Percentiles rank a stretch among this genome's conserved stretches.
phyloP scores from a whole-genome alignment of 805 yeast species.

The Suhomyces tanzawaensis region DNA sequence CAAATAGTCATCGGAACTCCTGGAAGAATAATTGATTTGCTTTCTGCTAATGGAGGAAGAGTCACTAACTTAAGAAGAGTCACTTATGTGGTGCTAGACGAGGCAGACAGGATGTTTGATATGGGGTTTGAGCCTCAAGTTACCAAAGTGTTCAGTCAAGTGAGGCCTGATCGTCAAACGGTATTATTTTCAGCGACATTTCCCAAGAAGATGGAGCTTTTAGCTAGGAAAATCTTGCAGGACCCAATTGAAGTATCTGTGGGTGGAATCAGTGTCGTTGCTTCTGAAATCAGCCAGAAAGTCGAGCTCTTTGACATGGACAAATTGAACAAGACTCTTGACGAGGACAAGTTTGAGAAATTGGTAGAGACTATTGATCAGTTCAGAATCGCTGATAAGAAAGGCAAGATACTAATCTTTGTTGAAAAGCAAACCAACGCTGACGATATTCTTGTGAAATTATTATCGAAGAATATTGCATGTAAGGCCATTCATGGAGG shows the following conservation, averaged over 20 bases:
- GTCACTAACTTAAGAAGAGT: conserved; percentile 65
- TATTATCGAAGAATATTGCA: conserved; percentile 52
- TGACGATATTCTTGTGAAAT: conserved; percentile 60
- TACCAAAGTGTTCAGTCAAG: conserved; percentile 67
- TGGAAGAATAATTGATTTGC: conserved; percentile 85
- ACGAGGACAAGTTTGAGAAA: conserved; percentile 49
- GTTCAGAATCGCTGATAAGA: conserved; percentile 25
- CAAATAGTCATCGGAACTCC: conserved; percentile 92
- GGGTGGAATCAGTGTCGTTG: conserved; percentile 78
- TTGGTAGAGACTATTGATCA: conserved; percentile 57
- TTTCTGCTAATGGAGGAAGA: conserved; percentile 80
- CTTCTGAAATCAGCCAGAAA: conserved; percentile 72
- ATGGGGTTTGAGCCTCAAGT: conserved; percentile 97
- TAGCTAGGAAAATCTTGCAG: conserved; percentile 63
- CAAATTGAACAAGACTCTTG: conserved; percentile 10
- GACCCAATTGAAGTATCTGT: conserved; percentile 75
- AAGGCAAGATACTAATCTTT: conserved; percentile 67
- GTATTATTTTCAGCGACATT: conserved; percentile 94
- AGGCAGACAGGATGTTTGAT: conserved; percentile 96
- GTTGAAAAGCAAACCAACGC: conserved; percentile 87
- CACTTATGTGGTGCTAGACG: conserved; percentile 87
- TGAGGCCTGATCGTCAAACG: conserved; percentile 85
- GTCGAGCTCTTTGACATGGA: conserved; percentile 59
- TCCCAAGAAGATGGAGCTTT: conserved; percentile 70
- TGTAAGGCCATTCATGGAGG: conserved; percentile 88